Percentiles rank a stretch among this genome's conserved stretches.
Evolutionary conservation across 306 rosid species (phyloP).

Genomic region (Crotalaria pallida): DNA sequence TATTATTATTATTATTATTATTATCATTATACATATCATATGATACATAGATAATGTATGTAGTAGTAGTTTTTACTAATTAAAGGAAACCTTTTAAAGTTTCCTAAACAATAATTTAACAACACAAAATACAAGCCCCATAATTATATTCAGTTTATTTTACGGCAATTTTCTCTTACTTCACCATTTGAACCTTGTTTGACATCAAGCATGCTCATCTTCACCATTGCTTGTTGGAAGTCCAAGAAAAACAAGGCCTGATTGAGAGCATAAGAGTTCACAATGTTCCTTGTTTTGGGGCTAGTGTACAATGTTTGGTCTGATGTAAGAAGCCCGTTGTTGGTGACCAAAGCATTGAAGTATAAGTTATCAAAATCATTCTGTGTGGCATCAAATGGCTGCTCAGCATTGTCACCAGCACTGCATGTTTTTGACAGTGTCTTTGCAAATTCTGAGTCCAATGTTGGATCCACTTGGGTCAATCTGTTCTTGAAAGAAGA

Average conservation of each 20-base stretch:
- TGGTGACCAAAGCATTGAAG: slow-evolving; percentile 41
- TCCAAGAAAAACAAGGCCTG: slow-evolving; percentile 67
- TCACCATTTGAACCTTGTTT: slow-evolving; percentile 53
- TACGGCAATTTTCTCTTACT: slow-evolving; percentile 53
- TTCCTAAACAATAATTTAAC: not conserved
- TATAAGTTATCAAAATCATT: slow-evolving; percentile 60
- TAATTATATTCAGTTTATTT: slow-evolving; percentile 42
- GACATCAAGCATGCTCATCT: slow-evolving; percentile 65
- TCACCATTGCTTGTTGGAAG: slow-evolving; percentile 65
- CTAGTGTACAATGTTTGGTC: slow-evolving; percentile 53
- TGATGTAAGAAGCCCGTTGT: slow-evolving; percentile 52
- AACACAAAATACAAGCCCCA: not conserved
- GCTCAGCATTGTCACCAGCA: slow-evolving; percentile 53
- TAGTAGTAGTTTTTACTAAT: not conserved
- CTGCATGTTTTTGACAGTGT: slow-evolving; percentile 52
- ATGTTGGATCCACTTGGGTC: slow-evolving; percentile 22
- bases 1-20: too few species aligned
- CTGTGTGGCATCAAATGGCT: slow-evolving; percentile 53
- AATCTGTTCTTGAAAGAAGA: slow-evolving; percentile 57
- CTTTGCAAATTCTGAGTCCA: slow-evolving; percentile 52
- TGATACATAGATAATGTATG: not conserved
- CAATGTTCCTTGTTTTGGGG: slow-evolving; percentile 45
- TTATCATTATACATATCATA: not conserved
- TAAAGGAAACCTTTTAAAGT: not conserved
- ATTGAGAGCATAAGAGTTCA: slow-evolving; percentile 54